Percentiles rank a stretch among this genome's conserved stretches.
phyloP scores from a whole-genome alignment of 257 asterid species.

The Solanum lignicaule region DNA sequence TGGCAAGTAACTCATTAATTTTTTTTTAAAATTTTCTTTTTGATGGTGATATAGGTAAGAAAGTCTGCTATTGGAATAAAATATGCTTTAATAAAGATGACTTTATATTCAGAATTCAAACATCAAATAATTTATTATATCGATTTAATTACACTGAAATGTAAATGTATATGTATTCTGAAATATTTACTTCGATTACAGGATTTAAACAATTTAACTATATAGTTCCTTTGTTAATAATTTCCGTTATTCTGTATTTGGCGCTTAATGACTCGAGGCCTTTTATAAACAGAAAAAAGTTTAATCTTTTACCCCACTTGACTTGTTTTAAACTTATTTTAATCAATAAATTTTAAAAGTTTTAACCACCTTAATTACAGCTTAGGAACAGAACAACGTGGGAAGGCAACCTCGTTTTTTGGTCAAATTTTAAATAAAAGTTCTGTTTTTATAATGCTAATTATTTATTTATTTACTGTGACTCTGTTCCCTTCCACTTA shows the following conservation, averaged over 20 bases:
- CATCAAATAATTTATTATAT: not conserved
- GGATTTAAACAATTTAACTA: not conserved
- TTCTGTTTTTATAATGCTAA: not conserved
- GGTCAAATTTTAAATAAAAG: not conserved
- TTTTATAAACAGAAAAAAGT: not conserved
- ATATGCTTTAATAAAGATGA: rapidly evolving
- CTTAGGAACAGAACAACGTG: not conserved
- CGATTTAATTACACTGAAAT: not conserved
- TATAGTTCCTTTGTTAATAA: not conserved
- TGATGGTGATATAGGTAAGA: not conserved
- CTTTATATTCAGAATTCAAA: not conserved
- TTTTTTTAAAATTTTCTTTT: not conserved
- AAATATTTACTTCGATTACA: not conserved
- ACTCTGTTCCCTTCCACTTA: not conserved
- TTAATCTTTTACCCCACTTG: not conserved
- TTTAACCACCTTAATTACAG: not conserved
- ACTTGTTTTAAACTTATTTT: not conserved
- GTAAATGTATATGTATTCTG: not conserved
- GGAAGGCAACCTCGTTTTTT: not conserved
- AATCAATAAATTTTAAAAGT: not conserved
- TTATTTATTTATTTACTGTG: not conserved
- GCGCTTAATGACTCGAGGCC: not conserved
- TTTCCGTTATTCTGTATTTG: not conserved
- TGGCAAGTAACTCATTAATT: not conserved
- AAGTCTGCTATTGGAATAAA: rapidly evolving